phyloP scores from a whole-genome alignment of 2,329 filamentous ascomycete genomes.

The Phyllosticta citriasiana region DNA sequence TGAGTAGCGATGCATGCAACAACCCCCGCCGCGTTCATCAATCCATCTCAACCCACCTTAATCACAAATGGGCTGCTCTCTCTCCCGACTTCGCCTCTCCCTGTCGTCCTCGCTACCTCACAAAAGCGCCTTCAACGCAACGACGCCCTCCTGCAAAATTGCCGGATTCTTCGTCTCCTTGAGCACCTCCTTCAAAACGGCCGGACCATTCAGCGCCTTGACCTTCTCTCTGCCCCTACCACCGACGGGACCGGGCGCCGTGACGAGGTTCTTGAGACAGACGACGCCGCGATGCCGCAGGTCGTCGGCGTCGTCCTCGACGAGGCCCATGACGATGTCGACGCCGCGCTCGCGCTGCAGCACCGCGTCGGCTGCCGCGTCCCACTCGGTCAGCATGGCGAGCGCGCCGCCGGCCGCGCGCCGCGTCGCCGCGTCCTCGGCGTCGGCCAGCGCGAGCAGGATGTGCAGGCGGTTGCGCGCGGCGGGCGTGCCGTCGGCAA shows the following conservation, averaged over 20 bases:
- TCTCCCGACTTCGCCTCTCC: neutral
- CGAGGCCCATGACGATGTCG: constrained; percentile 69
- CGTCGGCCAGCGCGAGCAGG: constrained; percentile 76
- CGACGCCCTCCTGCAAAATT: constrained; percentile 60
- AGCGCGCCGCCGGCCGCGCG: constrained; percentile 81
- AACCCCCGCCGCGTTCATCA: no score
- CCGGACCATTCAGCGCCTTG: constrained; percentile 52
- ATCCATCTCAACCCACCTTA: no score
- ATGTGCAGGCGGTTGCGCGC: constrained; percentile 70
- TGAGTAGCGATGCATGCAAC: no score
- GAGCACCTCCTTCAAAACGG: constrained; percentile 58
- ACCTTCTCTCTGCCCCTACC: constrained; percentile 22
- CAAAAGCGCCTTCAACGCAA: constrained; percentile 60
- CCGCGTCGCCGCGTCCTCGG: constrained; percentile 69
- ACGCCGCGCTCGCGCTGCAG: constrained; percentile 62
- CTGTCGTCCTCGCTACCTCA: constrained; percentile 20
- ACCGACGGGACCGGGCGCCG: constrained; percentile 56
- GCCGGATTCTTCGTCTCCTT: constrained; percentile 59
- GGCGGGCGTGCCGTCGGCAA: constrained; percentile 55
- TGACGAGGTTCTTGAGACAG: constrained; percentile 62
- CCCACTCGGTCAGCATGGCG: constrained; percentile 72
- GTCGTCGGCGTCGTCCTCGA: constrained; percentile 61
- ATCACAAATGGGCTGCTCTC: no score
- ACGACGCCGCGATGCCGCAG: constrained; percentile 64
- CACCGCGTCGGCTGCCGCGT: constrained; percentile 62